A percentile compares a stretch with the other conserved stretches of the same genome.
phyloP scores from a whole-genome alignment of 495 filamentous ascomycete genomes.

The Penicillium angulare region DNA sequence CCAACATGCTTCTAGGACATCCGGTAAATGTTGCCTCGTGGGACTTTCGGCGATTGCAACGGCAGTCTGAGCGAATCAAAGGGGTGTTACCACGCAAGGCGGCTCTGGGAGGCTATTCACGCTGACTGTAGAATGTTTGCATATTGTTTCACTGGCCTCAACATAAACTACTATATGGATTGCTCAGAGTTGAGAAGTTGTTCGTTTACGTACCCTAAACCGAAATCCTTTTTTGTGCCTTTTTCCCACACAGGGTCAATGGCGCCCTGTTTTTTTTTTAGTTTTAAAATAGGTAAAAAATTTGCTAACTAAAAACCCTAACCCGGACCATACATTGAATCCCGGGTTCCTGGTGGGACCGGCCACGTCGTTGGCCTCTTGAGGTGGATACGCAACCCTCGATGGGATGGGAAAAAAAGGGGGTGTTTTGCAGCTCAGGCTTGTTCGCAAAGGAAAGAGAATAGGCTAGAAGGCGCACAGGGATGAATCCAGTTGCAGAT shows the following conservation, averaged over 20 bases:
- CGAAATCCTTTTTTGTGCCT: not conserved
- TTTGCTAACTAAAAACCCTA: conserved; percentile 8
- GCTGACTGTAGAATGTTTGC: not conserved
- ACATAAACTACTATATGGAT: not conserved
- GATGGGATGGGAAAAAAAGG: not conserved
- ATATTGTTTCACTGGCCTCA: not conserved
- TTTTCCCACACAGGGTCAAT: not conserved
- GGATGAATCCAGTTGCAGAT: not conserved
- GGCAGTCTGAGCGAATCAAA: conserved; percentile 2
- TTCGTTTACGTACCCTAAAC: not conserved
- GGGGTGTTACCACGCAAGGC: conserved; percentile 4
- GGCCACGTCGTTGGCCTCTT: conserved; percentile 14
- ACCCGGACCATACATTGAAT: conserved; percentile 4
- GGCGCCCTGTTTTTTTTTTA: not conserved
- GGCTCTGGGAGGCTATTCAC: conserved; percentile 2
- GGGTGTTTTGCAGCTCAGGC: not conserved
- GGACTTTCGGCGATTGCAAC: conserved; percentile 6
- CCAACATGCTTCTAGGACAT: not conserved
- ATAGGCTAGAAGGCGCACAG: not conserved
- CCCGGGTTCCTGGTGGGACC: conserved; percentile 15
- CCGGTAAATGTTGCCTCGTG: conserved; percentile 8
- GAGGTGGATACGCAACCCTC: conserved; percentile 13
- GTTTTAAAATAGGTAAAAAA: not conserved
- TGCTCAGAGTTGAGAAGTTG: not conserved
- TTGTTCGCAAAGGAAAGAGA: not conserved